Conservation (phyloP, 352 stramenopile species). For the Phytophthora syringae region DNA sequence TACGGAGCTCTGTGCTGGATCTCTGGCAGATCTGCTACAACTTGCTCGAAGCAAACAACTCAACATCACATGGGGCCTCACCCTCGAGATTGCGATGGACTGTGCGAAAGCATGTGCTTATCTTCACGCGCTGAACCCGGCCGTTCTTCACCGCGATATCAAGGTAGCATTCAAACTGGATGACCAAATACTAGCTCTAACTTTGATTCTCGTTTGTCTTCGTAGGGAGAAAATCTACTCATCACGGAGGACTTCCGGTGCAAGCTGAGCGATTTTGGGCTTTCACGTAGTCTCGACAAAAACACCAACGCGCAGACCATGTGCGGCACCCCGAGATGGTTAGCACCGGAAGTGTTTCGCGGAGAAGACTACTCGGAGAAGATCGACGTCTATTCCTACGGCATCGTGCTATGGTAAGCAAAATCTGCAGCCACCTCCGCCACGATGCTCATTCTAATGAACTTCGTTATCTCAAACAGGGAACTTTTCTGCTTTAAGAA, state of each 20-base stretch:
- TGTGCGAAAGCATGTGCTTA: slow-evolving; percentile 73
- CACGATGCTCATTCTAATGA: background rate
- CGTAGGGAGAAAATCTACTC: slow-evolving; percentile 71
- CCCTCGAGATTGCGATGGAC: slow-evolving; percentile 72
- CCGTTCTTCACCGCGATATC: slow-evolving; percentile 75
- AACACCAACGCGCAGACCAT: slow-evolving; percentile 77
- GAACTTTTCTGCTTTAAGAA: slow-evolving; percentile 88
- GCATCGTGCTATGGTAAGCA: slow-evolving; percentile 81
- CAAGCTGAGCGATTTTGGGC: slow-evolving; percentile 80
- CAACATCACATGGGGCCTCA: slow-evolving; percentile 78
- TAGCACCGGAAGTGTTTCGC: slow-evolving; percentile 84
- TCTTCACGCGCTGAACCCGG: slow-evolving; percentile 64
- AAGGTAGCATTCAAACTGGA: slow-evolving; percentile 41
- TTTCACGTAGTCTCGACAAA: slow-evolving; percentile 71
- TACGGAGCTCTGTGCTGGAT: slow-evolving; percentile 75
- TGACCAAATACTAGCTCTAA: background rate
- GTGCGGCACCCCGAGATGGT: slow-evolving; percentile 79
- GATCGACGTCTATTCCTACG: slow-evolving; percentile 86
- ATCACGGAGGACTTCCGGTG: slow-evolving; percentile 75
- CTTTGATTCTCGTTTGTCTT: background rate
- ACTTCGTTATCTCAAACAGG: slow-evolving; percentile 31
- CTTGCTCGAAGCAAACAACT: slow-evolving; percentile 72
- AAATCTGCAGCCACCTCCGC: background rate
- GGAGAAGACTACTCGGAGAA: slow-evolving; percentile 88
- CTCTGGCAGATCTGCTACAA: slow-evolving; percentile 68